Percentiles rank a stretch among this genome's conserved stretches.
Evolutionary conservation across 345 rosid genomes (phyloP).

Genomic region (Luvunga scandens): DNA sequence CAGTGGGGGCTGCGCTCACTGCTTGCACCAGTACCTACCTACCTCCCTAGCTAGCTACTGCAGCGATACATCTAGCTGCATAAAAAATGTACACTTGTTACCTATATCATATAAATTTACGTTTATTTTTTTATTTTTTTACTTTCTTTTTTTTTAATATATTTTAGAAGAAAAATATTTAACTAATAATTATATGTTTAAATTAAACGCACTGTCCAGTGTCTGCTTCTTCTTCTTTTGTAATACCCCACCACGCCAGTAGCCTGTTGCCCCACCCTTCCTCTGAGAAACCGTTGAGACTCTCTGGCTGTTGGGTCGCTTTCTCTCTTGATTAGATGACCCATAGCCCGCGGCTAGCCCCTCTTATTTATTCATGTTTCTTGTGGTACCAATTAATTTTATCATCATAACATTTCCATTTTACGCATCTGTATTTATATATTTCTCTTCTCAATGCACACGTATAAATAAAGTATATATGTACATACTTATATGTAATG

Average conservation of each 20-base stretch:
- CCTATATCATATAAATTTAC: no score
- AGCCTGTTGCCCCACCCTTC: neutral
- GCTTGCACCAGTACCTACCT: neutral
- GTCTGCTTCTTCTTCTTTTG: no score
- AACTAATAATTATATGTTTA: no score
- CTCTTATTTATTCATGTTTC: constrained; percentile 26
- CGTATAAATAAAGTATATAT: no score
- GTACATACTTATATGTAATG: no score
- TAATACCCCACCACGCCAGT: neutral
- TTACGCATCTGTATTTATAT: neutral
- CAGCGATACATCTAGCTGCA: no score
- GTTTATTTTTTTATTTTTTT: no score
- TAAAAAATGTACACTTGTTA: no score
- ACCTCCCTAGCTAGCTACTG: no score
- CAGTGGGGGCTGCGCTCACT: constrained; percentile 9
- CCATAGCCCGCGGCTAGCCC: constrained; percentile 19
- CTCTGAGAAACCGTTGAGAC: constrained; percentile 40
- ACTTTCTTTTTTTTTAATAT: no score
- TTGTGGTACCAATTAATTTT: constrained; percentile 19
- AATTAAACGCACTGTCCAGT: no score
- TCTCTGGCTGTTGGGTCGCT: constrained; percentile 38
- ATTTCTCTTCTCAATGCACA: neutral
- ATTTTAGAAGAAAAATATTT: no score
- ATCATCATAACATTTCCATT: neutral
- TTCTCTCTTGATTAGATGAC: constrained; percentile 29